A percentile compares a stretch with the other conserved stretches of the same genome.
Evolutionary conservation across 352 stramenopile genomes (phyloP).

Genomic region (Blastocystis sp.): DNA sequence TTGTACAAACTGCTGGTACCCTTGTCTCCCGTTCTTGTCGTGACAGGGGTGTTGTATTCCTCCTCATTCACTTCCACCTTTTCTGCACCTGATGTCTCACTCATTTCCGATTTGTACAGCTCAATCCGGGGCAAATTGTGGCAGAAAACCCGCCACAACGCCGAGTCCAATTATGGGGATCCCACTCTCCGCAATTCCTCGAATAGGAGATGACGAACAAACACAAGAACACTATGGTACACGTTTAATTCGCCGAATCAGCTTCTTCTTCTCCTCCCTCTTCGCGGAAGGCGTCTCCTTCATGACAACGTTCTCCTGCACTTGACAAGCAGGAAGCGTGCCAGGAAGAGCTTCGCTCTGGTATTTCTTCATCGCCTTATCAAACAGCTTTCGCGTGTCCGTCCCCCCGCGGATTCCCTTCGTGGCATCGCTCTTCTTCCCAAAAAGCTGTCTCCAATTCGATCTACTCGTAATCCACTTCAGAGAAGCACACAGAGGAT

Average conservation of each 20-base stretch:
- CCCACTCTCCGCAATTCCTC: too few species aligned
- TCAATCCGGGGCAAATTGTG: not conserved
- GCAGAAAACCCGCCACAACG: not conserved
- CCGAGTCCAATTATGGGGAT: too few species aligned
- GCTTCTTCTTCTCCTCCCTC: not conserved
- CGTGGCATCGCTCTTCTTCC: conserved; percentile 46
- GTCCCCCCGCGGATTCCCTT: conserved; percentile 5
- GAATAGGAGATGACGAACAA: too few species aligned
- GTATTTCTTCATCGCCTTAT: conserved; percentile 22
- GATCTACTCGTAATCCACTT: not conserved
- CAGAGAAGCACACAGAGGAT: not conserved
- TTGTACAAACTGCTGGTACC: conserved; percentile 85
- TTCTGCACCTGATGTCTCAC: not conserved
- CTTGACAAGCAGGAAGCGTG: not conserved
- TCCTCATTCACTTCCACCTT: not conserved
- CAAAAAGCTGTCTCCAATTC: not conserved
- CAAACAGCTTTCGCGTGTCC: conserved; percentile 26
- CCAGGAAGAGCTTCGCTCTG: not conserved
- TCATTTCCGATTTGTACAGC: not conserved
- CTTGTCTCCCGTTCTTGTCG: conserved; percentile 84
- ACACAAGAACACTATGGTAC: not conserved
- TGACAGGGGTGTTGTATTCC: not conserved
- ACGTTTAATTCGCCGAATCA: not conserved
- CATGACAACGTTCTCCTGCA: not conserved
- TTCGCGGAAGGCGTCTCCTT: not conserved